A percentile compares a stretch with the other conserved stretches of the same genome.
Evolutionary conservation across 2,329 filamentous ascomycete species (phyloP).

Genomic region (Seiridium cupressi): DNA sequence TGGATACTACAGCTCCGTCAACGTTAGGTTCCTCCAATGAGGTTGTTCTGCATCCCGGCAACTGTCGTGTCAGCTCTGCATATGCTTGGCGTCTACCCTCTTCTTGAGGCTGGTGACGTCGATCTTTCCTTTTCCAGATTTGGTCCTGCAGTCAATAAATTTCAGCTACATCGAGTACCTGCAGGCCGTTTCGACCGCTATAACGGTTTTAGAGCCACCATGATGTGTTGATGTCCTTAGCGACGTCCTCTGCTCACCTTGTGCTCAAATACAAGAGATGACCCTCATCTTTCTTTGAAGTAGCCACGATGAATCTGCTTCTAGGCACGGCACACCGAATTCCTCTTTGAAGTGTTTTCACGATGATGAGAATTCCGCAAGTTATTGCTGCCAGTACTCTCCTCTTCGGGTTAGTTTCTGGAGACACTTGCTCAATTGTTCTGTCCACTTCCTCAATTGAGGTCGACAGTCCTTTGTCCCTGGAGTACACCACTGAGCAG

Average conservation of each 20-base stretch:
- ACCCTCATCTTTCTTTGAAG: not conserved
- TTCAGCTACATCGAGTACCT: not conserved
- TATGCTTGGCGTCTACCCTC: not conserved
- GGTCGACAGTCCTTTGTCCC: slow-evolving; percentile 29
- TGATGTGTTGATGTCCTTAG: not conserved
- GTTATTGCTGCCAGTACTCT: not conserved
- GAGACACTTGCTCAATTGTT: slow-evolving; percentile 37
- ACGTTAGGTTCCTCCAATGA: not conserved
- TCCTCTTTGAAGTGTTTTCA: not conserved
- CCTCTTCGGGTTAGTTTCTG: slow-evolving; percentile 16
- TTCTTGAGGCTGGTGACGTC: not conserved
- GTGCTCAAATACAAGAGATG: not conserved
- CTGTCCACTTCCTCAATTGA: slow-evolving; percentile 29
- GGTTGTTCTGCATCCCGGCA: too few species aligned
- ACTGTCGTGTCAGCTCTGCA: not conserved
- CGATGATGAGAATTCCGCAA: not conserved
- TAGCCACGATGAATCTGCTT: not conserved
- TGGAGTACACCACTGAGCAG: slow-evolving; percentile 36
- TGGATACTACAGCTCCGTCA: not conserved
- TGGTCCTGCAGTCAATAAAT: slow-evolving; percentile 4
- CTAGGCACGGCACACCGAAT: too few species aligned
- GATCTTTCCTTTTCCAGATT: not conserved
- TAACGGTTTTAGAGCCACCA: too few species aligned
- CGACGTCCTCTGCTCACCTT: not conserved
- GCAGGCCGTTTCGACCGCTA: too few species aligned